These are phyloP conservation scores for Nadsonia commutata DNA, from an alignment of 1,139 yeast genomes.

Conservation along the genomic window DNA sequence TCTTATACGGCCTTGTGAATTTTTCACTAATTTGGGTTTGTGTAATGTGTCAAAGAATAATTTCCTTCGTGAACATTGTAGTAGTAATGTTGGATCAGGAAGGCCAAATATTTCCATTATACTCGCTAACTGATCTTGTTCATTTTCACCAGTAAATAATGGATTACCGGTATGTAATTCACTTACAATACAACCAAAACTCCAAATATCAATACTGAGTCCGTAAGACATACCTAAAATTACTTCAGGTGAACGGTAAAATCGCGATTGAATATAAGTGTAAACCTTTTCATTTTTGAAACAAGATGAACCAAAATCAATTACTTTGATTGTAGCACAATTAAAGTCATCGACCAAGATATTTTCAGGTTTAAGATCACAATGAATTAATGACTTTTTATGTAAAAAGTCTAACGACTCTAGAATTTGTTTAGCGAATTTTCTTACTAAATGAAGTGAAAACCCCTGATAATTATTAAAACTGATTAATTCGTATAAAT, in stretches of 20 bases:
- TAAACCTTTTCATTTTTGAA: constrained; percentile 77
- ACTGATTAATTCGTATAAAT: constrained; percentile 53
- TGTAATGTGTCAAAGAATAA: constrained; percentile 31
- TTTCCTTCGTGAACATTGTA: constrained; percentile 23
- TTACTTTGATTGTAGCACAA: constrained; percentile 74
- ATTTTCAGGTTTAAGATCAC: constrained; percentile 93
- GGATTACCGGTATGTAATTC: constrained; percentile 58
- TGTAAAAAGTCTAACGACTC: constrained; percentile 50
- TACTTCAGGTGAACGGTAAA: constrained; percentile 88
- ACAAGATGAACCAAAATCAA: constrained; percentile 96
- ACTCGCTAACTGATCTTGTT: constrained; percentile 46
- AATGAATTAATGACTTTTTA: constrained; percentile 46
- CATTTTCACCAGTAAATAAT: constrained; percentile 55
- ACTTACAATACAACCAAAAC: constrained; percentile 53
- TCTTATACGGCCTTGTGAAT: constrained; percentile 23
- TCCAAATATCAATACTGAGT: constrained; percentile 66
- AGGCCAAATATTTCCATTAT: constrained; percentile 49
- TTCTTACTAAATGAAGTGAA: constrained; percentile 33
- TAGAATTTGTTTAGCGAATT: constrained; percentile 41
- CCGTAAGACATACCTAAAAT: constrained; percentile 64
- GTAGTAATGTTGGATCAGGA: constrained; percentile 33
- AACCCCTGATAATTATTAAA: constrained; percentile 49
- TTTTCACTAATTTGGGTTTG: constrained; percentile 24
- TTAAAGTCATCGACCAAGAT: constrained; percentile 69
- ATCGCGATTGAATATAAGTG: constrained; percentile 89